Evolutionary conservation across 768 basidiomycete species (phyloP), one percentile per base, ranked within the genome.

Genomic region (Pholiota conissans): DNA sequence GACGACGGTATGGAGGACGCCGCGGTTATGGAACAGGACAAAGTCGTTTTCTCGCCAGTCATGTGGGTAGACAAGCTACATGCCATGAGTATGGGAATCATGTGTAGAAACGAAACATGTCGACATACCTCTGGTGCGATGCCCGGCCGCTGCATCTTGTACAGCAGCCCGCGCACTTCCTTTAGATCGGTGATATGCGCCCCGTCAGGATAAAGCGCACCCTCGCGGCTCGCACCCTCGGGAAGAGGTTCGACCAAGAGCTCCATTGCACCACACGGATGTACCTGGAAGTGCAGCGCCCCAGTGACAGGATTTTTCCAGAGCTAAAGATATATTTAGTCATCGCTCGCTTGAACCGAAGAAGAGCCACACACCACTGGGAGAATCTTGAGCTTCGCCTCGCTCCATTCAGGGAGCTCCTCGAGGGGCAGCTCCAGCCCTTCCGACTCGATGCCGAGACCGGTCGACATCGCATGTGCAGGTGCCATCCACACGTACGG

Each of bases 281-380:
- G 95, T 3, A 96, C 94, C 68, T 98, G 85, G 75, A 95, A 87
- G 69, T 95, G 91, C 20, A 98, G 79, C 1, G 77, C 76, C 24
- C 87, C 86, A 11, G 93, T 96, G 7, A 84, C 83, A 0, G 93
- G 92, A 72, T 95, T 96, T 79, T 95, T 95, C 95, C 95, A 96
- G 6, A 89, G 69, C 89, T 93, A 60, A 14, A 50, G 46, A 46
- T 42, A 40, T 37, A 61, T 46, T n/a, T 39, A 18, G 22, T 27
- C n/a, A 42, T 28, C 28, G 55, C 24, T 51, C 28, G n/a, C 40
- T 18, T 14, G 18, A 56, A 27, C 28, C 10, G 22, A 14, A 47
- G 13, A 40, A 26, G 64, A n/a, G n/a, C n/a, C 27, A 73, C 75
- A 58, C 55, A 79, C 77, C 39, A 91, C 68, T 26, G 93, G 92